Percentiles rank a stretch among this genome's conserved stretches.
Evolutionary conservation across 169 alveolate genomes (phyloP).

Genomic region (Cryptosporidium sp.): DNA sequence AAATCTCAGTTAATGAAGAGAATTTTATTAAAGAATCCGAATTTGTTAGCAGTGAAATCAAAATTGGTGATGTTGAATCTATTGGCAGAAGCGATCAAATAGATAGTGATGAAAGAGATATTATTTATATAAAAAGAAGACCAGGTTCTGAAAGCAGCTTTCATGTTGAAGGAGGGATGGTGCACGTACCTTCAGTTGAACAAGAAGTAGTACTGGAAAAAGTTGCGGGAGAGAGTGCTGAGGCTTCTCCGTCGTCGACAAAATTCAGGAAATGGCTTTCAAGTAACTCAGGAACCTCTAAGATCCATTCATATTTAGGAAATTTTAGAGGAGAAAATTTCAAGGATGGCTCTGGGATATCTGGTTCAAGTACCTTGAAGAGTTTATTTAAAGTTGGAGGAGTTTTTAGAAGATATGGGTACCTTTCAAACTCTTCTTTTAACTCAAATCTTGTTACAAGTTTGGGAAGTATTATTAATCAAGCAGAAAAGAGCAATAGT

Average conservation of each 20-base stretch:
- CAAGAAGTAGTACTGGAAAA: not conserved
- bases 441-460: constrained; percentile 44
- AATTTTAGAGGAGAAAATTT: not conserved
- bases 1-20: not conserved
- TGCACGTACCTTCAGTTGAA: not conserved
- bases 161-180: not conserved
- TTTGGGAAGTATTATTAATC: constrained; percentile 14
- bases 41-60: not conserved
- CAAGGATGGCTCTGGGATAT: not conserved
- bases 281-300: not conserved
- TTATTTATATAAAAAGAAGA: constrained; percentile 9
- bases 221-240: not conserved
- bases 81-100: not conserved
- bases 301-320: constrained; percentile 16
- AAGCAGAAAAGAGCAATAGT: not conserved
- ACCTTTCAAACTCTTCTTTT: constrained; percentile 21
- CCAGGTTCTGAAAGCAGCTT: constrained; percentile 30
- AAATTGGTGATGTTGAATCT: not conserved
- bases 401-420: not conserved
- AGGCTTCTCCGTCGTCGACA: constrained; percentile 6
- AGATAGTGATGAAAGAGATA: not conserved
- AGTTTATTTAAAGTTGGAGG: constrained; percentile 28
- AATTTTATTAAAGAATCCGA: not conserved
- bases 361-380: constrained; percentile 20
- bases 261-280: constrained; percentile 43